These are phyloP conservation scores for Aspergillus sclerotialis DNA, from an alignment of 2,329 filamentous ascomycete genomes.

Conservation along the genomic window DNA sequence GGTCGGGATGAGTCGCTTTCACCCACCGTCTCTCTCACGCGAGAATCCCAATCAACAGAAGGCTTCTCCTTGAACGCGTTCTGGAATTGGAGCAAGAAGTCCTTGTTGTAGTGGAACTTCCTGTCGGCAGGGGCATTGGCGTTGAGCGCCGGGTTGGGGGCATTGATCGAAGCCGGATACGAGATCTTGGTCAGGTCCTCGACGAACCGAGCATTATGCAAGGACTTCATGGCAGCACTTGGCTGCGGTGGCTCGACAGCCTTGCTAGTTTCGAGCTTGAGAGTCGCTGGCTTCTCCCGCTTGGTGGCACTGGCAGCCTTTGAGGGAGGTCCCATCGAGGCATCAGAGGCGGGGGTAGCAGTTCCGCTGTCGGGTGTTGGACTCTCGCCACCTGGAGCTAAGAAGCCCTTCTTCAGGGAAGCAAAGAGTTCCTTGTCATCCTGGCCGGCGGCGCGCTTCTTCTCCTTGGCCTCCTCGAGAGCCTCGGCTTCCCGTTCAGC, in stretches of 20 bases:
- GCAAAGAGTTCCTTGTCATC: slow-evolving; percentile 36
- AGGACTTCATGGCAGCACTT: slow-evolving; percentile 84
- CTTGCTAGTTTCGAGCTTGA: slow-evolving; percentile 85
- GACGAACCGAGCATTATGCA: slow-evolving; percentile 86
- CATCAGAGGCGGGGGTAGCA: slow-evolving; percentile 41
- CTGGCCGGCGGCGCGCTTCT: slow-evolving; percentile 29
- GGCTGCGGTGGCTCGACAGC: slow-evolving; percentile 85
- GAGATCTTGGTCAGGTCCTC: slow-evolving; percentile 68
- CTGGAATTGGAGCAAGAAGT: slow-evolving; percentile 94
- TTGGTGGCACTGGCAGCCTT: slow-evolving; percentile 56
- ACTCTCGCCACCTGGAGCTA: slow-evolving; percentile 27
- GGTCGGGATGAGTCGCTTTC: slow-evolving; percentile 62
- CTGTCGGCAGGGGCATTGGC: slow-evolving; percentile 59
- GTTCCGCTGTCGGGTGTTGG: slow-evolving; percentile 39
- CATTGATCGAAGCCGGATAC: slow-evolving; percentile 77
- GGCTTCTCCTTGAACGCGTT: slow-evolving; percentile 95
- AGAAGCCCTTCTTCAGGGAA: slow-evolving; percentile 37
- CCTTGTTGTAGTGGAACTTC: slow-evolving; percentile 93
- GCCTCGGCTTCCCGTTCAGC: slow-evolving; percentile 44
- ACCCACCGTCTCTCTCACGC: slow-evolving; percentile 77
- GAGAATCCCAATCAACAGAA: slow-evolving; percentile 83
- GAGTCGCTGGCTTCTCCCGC: slow-evolving; percentile 70
- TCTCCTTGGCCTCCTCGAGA: slow-evolving; percentile 36
- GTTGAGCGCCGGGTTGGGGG: slow-evolving; percentile 89
- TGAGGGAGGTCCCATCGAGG: slow-evolving; percentile 41